These are phyloP conservation scores for Candolleomyces efflorescens DNA, from an alignment of 768 basidiomycete species.

Conservation along the genomic window DNA sequence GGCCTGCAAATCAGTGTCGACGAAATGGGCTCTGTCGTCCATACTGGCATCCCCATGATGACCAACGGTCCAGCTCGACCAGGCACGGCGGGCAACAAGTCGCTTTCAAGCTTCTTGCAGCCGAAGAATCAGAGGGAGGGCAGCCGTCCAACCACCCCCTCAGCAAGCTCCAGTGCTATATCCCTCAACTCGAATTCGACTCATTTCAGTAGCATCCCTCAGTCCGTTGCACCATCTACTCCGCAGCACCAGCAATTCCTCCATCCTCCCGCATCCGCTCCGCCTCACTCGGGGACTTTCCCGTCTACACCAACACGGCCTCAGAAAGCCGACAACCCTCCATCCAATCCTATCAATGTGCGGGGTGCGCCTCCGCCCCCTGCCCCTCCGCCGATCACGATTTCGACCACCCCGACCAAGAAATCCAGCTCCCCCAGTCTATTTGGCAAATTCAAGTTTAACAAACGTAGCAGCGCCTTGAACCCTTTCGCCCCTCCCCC, in stretches of 20 bases:
- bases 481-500: not conserved
- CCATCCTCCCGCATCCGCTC: conserved; percentile 13
- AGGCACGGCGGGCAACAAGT: no score
- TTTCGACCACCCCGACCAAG: conserved; percentile 5
- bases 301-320: conserved; percentile 3
- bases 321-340: not conserved
- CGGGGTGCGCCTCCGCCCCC: no score
- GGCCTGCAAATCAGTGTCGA: conserved; percentile 28
- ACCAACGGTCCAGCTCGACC: no score
- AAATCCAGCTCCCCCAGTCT: not conserved
- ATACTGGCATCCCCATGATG: not conserved
- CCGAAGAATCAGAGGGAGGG: conserved; percentile 7
- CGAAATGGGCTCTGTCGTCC: conserved; percentile 22
- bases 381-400: not conserved
- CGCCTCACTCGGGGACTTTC: conserved; percentile 4
- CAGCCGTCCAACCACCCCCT: conserved; percentile 17
- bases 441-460: conserved; percentile 10
- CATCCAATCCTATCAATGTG: not conserved
- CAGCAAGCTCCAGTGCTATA: conserved; percentile 23
- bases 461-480: conserved; percentile 1
- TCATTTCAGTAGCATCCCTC: conserved; percentile 12
- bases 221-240: conserved; percentile 10
- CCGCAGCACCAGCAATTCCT: not conserved
- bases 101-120: conserved; percentile 11
- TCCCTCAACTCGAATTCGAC: conserved; percentile 18